Percentiles rank a stretch among this genome's conserved stretches.
These are phyloP conservation scores for Hypomontagnella monticulosa DNA, from an alignment of 495 filamentous ascomycete species.

Conservation along the genomic window DNA sequence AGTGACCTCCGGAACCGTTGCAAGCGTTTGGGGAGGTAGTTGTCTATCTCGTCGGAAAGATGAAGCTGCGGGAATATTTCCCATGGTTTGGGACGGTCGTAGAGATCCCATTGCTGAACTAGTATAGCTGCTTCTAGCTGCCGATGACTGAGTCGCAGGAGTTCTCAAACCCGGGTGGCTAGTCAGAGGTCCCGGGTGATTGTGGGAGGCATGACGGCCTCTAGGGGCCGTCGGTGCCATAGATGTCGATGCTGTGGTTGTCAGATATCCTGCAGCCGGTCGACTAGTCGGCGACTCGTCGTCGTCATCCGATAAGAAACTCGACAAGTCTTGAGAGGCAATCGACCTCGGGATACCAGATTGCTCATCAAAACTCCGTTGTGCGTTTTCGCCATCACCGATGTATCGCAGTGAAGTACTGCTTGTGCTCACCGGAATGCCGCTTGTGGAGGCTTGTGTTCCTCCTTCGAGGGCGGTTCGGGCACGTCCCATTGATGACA, in stretches of 20 bases:
- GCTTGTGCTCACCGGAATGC: constrained; percentile 14
- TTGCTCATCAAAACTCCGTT: not conserved
- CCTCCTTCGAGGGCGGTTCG: not conserved
- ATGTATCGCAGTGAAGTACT: not conserved
- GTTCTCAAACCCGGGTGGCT: not conserved
- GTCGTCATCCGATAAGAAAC: too few species aligned
- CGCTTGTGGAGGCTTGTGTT: not conserved
- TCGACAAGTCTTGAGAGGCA: too few species aligned
- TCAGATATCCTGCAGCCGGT: constrained; percentile 17
- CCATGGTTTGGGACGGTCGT: constrained; percentile 16
- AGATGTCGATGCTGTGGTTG: constrained; percentile 10
- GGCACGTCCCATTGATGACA: not conserved
- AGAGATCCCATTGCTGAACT: not conserved
- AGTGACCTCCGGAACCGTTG: constrained; percentile 2
- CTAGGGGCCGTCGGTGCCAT: not conserved
- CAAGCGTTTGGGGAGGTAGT: not conserved
- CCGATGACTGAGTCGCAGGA: constrained; percentile 5
- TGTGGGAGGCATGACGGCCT: too few species aligned
- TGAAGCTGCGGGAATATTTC: constrained; percentile 22
- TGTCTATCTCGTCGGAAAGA: not conserved
- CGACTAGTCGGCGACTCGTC: constrained; percentile 14
- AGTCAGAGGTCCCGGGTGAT: not conserved
- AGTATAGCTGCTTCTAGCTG: not conserved
- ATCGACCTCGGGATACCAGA: not conserved
- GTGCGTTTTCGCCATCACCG: not conserved